These are phyloP conservation scores for Fomitopsis pinicola DNA, from an alignment of 1,284 basidiomycete species.

Conservation along the genomic window DNA sequence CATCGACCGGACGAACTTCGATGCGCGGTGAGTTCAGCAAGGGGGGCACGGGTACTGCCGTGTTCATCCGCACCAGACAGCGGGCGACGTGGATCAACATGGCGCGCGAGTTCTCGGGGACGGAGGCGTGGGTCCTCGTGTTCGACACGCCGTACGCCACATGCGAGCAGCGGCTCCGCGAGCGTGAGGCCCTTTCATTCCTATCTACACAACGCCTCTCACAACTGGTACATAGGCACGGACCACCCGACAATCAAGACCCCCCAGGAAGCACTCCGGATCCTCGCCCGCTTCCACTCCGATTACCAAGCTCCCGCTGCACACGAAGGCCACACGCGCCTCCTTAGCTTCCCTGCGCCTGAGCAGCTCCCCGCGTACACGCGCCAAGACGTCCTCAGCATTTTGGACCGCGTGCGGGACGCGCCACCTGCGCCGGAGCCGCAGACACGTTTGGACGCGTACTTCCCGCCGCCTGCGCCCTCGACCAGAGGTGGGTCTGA, in stretches of 20 bases:
- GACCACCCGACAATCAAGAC: slow-evolving; percentile 67
- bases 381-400: slow-evolving; percentile 43
- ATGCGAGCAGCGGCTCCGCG: slow-evolving; percentile 46
- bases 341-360: slow-evolving; percentile 47
- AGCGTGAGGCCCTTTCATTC: slow-evolving; percentile 34
- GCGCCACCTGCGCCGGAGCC: slow-evolving; percentile 23
- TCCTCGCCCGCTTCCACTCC: slow-evolving; percentile 57
- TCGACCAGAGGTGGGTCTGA: neutral
- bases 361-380: slow-evolving; percentile 50
- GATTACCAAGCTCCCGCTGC: slow-evolving; percentile 50
- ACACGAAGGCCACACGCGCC: slow-evolving; percentile 57
- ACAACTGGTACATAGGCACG: slow-evolving; percentile 40
- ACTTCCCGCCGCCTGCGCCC: neutral
- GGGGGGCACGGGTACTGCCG: no score
- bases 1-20: slow-evolving; percentile 71
- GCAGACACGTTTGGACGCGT: neutral
- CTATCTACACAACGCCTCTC: neutral
- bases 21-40: slow-evolving; percentile 45
- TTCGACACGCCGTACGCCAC: slow-evolving; percentile 68
- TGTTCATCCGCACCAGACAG: slow-evolving; percentile 40
- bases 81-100: slow-evolving; percentile 67
- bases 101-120: slow-evolving; percentile 56
- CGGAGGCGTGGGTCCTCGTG: slow-evolving; percentile 61
- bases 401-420: slow-evolving; percentile 47
- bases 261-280: slow-evolving; percentile 46